Percentiles rank a stretch among this genome's conserved stretches.
phyloP scores from a whole-genome alignment of 768 basidiomycete species.

The Boletellus sp. region DNA sequence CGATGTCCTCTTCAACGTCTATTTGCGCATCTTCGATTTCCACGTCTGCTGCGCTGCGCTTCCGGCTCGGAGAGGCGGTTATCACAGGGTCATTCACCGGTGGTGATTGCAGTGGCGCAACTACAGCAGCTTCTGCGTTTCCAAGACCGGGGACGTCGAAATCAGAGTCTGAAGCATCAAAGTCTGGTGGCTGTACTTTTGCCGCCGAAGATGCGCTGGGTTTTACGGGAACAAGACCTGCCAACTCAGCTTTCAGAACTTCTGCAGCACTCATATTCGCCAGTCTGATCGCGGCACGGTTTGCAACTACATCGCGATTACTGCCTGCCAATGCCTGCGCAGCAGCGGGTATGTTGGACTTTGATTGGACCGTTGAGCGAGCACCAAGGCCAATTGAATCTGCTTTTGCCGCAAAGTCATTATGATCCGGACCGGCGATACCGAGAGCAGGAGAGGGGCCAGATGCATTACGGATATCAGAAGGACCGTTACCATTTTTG shows the following conservation, averaged over 20 bases:
- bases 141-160: conserved; percentile 35
- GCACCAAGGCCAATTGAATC: conserved; percentile 78
- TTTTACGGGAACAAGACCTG: conserved; percentile 46
- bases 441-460: conserved; percentile 31
- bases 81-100: conserved; percentile 20
- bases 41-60: conserved; percentile 45
- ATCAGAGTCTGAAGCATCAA: conserved; percentile 30
- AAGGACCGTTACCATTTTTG: conserved; percentile 43
- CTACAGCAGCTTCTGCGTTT: conserved; percentile 20
- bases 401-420: conserved; percentile 71
- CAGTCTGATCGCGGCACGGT: conserved; percentile 86
- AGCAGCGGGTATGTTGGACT: conserved; percentile 55
- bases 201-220: conserved; percentile 26
- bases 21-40: conserved; percentile 40
- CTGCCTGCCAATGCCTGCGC: conserved; percentile 75
- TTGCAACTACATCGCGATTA: conserved; percentile 88
- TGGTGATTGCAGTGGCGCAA: conserved; percentile 10
- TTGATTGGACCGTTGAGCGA: conserved; percentile 53
- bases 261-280: conserved; percentile 97
- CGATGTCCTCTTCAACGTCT: conserved; percentile 23
- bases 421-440: conserved; percentile 34
- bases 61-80: conserved; percentile 30
- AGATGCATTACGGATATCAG: conserved; percentile 27
- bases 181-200: conserved; percentile 35
- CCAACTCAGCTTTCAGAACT: conserved; percentile 85